Percentiles rank a stretch among this genome's conserved stretches.
These are phyloP conservation scores for Pseudodiploospora longispora DNA, from an alignment of 2,329 filamentous ascomycete genomes.

Conservation along the genomic window DNA sequence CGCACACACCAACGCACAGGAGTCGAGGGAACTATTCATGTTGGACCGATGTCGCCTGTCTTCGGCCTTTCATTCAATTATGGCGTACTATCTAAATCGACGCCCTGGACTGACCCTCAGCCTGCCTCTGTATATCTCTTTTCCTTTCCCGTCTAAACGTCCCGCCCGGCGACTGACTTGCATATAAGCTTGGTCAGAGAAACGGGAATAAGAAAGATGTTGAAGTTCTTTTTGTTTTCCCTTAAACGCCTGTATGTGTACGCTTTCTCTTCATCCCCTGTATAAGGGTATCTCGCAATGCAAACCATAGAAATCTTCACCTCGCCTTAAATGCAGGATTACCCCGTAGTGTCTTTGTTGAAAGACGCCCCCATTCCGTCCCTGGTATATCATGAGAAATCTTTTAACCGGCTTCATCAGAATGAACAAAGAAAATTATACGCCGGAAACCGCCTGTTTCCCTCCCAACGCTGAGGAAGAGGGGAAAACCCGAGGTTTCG, in stretches of 20 bases:
- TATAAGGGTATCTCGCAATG: constrained; percentile 33
- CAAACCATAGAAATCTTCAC: constrained; percentile 25
- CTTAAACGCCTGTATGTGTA: constrained; percentile 30
- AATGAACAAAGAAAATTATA: constrained; percentile 17
- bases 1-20: too few species aligned
- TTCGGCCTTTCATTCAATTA: too few species aligned
- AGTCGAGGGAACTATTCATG: too few species aligned
- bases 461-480: constrained; percentile 21
- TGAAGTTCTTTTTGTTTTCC: constrained; percentile 39
- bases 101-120: too few species aligned
- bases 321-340: constrained; percentile 31
- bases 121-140: too few species aligned
- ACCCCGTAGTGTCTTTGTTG: constrained; percentile 35
- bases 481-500: constrained; percentile 30
- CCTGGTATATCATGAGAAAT: constrained; percentile 24
- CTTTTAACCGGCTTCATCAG: constrained; percentile 5
- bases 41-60: too few species aligned
- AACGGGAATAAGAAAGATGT: constrained; percentile 38
- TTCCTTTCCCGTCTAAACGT: neutral
- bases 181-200: constrained; percentile 32
- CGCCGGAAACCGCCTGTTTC: constrained; percentile 27
- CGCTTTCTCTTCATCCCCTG: constrained; percentile 23
- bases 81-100: too few species aligned
- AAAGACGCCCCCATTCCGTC: constrained; percentile 34
- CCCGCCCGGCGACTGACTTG: constrained; percentile 21